A percentile compares a stretch with the other conserved stretches of the same genome.
Conservation (phyloP, 1,284 basidiomycete species). For the Austropuccinia psidii region DNA sequence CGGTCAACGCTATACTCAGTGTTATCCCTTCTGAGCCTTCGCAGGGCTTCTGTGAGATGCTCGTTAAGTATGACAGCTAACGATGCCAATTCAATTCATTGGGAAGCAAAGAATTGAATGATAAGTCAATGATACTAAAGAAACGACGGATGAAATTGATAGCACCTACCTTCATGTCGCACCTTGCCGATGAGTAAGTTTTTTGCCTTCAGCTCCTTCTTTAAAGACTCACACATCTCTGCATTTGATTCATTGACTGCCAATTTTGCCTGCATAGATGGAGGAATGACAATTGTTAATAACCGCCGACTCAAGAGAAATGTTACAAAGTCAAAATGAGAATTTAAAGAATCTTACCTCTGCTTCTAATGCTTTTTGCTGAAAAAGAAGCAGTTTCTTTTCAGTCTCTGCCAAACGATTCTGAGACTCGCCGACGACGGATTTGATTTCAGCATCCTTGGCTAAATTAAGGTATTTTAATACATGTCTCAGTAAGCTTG, state of each 20-base stretch:
- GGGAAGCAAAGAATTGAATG: too few species aligned
- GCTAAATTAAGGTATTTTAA: constrained; percentile 43
- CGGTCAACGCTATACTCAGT: constrained; percentile 81
- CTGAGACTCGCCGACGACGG: constrained; percentile 74
- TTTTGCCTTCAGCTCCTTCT: constrained; percentile 91
- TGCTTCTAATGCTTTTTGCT: constrained; percentile 72
- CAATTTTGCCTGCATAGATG: constrained; percentile 50
- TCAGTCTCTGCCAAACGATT: constrained; percentile 63
- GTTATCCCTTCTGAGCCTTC: constrained; percentile 74
- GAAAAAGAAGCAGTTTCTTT: constrained; percentile 70
- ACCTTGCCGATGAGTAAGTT: constrained; percentile 81
- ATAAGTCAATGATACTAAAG: constrained; percentile 6
- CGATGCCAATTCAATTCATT: constrained; percentile 31
- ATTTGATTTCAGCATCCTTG: constrained; percentile 55
- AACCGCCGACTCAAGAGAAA: neutral
- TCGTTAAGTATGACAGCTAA: constrained; percentile 91
- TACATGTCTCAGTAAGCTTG: constrained; percentile 26
- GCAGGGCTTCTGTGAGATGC: constrained; percentile 93
- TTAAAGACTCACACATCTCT: constrained; percentile 61
- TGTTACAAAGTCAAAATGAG: neutral
- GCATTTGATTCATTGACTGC: constrained; percentile 64
- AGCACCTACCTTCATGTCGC: constrained; percentile 80
- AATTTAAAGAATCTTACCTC: constrained; percentile 55
- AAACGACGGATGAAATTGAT: neutral
- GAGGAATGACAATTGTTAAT: too few species aligned